Percentiles rank a stretch among this genome's conserved stretches.
Evolutionary conservation across 495 filamentous ascomycete genomes (phyloP).

Genomic region (Penicillium roqueforti): DNA sequence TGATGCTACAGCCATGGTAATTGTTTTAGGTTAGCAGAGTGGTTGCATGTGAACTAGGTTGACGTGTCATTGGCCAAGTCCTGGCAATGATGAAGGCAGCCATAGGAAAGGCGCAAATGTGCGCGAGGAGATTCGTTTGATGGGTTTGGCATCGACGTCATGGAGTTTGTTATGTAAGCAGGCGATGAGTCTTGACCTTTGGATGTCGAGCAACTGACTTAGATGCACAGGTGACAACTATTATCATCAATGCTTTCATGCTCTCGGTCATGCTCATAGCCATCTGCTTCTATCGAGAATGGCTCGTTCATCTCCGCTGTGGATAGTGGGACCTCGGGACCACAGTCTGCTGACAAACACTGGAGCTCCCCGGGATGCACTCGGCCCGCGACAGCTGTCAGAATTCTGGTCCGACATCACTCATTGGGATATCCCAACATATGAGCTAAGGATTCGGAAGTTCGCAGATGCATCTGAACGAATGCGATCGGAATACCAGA

Average conservation of each 20-base stretch:
- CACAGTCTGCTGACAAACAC: background rate
- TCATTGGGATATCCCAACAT: background rate
- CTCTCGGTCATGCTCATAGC: background rate
- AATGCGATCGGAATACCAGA: background rate
- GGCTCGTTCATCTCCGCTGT: background rate
- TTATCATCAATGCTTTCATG: background rate
- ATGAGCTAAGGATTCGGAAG: background rate
- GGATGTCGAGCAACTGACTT: background rate
- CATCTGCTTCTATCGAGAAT: background rate
- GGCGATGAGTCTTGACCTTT: background rate
- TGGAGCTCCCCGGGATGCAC: background rate
- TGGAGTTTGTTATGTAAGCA: constrained; percentile 9
- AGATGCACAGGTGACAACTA: background rate
- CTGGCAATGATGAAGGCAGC: background rate
- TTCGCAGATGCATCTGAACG: background rate
- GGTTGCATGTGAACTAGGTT: background rate
- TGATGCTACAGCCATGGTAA: constrained; percentile 17
- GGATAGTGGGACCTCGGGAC: background rate
- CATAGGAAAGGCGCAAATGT: background rate
- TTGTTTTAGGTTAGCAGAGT: background rate
- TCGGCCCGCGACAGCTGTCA: background rate
- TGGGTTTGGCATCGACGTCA: constrained; percentile 11
- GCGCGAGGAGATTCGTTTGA: background rate
- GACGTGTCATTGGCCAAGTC: background rate
- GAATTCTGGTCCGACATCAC: background rate